phyloP scores from a whole-genome alignment of 805 yeast species.

The Hanseniaspora jakobsenii region DNA sequence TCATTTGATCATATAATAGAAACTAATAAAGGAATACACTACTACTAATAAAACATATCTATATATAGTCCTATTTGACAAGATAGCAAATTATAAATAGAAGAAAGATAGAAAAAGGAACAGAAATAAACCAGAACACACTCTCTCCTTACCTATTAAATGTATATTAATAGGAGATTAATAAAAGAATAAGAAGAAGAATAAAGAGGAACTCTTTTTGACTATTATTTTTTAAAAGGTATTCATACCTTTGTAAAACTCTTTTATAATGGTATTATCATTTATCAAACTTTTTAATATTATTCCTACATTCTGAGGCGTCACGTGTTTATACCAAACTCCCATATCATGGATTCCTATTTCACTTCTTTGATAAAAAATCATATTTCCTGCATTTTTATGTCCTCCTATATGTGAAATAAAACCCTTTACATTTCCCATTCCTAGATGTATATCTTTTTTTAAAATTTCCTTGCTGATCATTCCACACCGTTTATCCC shows the following conservation, averaged over 20 bases:
- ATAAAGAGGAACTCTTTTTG: too few species aligned
- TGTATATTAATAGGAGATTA: too few species aligned
- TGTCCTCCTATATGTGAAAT: slow-evolving; percentile 81
- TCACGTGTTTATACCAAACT: slow-evolving; percentile 70
- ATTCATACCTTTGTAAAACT: slow-evolving; percentile 51
- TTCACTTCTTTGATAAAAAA: slow-evolving; percentile 39
- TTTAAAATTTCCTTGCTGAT: slow-evolving; percentile 15
- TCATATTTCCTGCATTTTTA: slow-evolving; percentile 69
- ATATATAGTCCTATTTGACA: too few species aligned
- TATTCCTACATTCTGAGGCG: slow-evolving; percentile 54
- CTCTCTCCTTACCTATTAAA: too few species aligned
- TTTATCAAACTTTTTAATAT: slow-evolving; percentile 45
- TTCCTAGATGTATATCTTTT: slow-evolving; percentile 14
- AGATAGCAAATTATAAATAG: too few species aligned
- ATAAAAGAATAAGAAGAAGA: too few species aligned
- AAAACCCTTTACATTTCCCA: slow-evolving; percentile 36
- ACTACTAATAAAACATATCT: too few species aligned
- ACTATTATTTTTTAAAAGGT: neutral
- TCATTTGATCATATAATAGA: too few species aligned
- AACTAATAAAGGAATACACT: too few species aligned
- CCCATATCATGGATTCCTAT: slow-evolving; percentile 22
- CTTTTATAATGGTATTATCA: slow-evolving; percentile 42
- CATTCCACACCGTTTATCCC: slow-evolving; percentile 24
- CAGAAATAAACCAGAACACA: too few species aligned
- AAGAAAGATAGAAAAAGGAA: too few species aligned